Conservation (phyloP, 2,329 filamentous ascomycete genomes). For the Beauveria scarabaeidicola region DNA sequence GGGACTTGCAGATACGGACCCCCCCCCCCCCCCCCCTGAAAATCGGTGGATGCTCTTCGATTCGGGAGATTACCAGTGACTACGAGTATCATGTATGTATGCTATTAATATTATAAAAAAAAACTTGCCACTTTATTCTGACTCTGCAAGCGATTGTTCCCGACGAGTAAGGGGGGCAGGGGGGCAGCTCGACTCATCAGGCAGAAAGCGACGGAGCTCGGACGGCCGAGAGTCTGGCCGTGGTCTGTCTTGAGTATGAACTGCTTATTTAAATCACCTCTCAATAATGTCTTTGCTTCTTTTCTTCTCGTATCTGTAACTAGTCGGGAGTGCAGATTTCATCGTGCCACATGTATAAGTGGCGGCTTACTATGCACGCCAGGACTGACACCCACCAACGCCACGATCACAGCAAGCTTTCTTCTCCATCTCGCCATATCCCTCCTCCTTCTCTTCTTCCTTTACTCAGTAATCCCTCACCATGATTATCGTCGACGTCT, state of each 20-base stretch:
- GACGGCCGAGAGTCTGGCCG: neutral
- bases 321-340: too few relatives aligned
- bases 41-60: neutral
- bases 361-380: too few relatives aligned
- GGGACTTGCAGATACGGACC: neutral
- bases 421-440: neutral
- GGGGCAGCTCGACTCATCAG: neutral
- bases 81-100: too few relatives aligned
- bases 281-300: neutral
- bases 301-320: neutral
- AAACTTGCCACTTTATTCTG: neutral
- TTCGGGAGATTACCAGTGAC: neutral
- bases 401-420: neutral
- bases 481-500: conserved; percentile 32
- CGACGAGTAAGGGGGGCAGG: neutral
- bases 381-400: too few relatives aligned
- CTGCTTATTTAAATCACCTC: neutral
- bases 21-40: neutral
- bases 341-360: too few relatives aligned
- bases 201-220: neutral
- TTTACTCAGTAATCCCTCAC: conserved; percentile 24
- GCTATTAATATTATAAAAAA: too few relatives aligned
- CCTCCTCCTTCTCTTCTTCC: neutral
- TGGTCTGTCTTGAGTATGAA: neutral
- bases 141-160: neutral